phyloP scores from a whole-genome alignment of 73 alveolate genomes.

The Uronychia binucleata region DNA sequence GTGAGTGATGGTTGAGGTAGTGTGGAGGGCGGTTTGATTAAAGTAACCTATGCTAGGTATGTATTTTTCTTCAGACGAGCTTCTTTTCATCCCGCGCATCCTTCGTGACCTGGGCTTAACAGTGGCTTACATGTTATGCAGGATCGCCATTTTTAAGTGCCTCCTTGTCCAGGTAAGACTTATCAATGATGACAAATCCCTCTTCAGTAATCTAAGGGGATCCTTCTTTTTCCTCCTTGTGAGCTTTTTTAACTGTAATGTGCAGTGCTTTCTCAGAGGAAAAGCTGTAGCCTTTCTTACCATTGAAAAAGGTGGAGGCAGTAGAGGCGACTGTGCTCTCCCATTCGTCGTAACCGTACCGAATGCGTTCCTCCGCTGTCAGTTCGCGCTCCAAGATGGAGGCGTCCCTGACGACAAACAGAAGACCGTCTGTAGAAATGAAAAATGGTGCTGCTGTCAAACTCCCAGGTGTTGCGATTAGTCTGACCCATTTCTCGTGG shows the following conservation, averaged over 20 bases:
- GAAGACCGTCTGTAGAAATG: conserved; percentile 39
- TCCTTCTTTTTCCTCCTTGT: not conserved
- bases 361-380: conserved; percentile 45
- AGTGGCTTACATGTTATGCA: no score
- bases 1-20: no score
- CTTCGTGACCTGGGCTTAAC: not conserved
- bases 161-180: not conserved
- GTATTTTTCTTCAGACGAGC: not conserved
- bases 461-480: not conserved
- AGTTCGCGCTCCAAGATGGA: conserved; percentile 30
- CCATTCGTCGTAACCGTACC: conserved; percentile 17
- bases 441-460: conserved; percentile 33
- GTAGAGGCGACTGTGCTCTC: conserved; percentile 12
- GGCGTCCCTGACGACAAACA: conserved; percentile 42
- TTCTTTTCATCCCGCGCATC: not conserved
- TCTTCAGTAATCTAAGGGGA: not conserved
- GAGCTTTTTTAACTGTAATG: conserved; percentile 9
- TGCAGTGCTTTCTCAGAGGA: conserved; percentile 19
- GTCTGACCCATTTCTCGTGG: conserved; percentile 41
- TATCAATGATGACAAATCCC: not conserved
- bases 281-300: not conserved
- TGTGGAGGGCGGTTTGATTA: not conserved
- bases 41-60: not conserved
- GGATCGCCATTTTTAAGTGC: no score
- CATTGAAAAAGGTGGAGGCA: not conserved